Evolutionary conservation across 768 basidiomycete species (phyloP).

Genomic region (Dioszegia crocea): DNA sequence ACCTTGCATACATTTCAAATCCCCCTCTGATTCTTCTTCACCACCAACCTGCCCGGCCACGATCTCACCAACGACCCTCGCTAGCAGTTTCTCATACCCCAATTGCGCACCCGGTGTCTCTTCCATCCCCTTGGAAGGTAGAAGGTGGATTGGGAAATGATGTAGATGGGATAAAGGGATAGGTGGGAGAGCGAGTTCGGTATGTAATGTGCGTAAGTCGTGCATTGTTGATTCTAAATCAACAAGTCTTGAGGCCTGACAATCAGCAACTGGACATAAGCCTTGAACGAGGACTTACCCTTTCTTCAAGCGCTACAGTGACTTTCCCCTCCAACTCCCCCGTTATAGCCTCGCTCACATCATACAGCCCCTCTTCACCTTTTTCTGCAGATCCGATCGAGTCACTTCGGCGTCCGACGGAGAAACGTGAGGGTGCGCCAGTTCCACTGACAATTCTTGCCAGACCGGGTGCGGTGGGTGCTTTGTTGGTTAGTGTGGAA

Average conservation of each 20-base stretch:
- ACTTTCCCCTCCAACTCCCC: constrained; percentile 1
- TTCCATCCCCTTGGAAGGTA: constrained; percentile 23
- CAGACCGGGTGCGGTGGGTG: constrained; percentile 2
- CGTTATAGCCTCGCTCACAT: constrained; percentile 4
- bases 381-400: not conserved
- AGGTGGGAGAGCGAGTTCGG: constrained; percentile 33
- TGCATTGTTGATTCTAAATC: constrained; percentile 32
- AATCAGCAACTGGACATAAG: not conserved
- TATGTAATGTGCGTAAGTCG: constrained; percentile 33
- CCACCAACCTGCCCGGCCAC: constrained; percentile 48
- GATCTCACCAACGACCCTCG: constrained; percentile 57
- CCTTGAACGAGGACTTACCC: not conserved
- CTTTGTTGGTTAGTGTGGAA: not conserved
- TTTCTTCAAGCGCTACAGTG: constrained; percentile 1
- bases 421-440: not conserved
- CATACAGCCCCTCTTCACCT: not conserved
- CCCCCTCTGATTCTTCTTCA: constrained; percentile 53
- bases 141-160: constrained; percentile 28
- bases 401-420: constrained; percentile 2
- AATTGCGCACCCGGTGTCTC: constrained; percentile 30
- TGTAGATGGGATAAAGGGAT: constrained; percentile 27
- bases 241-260: constrained; percentile 28
- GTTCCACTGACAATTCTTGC: constrained; percentile 3
- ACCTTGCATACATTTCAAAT: constrained; percentile 54
- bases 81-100: constrained; percentile 58